Conservation (phyloP, 2,329 filamentous ascomycete genomes). For the Emmonsiellopsis sp. region DNA sequence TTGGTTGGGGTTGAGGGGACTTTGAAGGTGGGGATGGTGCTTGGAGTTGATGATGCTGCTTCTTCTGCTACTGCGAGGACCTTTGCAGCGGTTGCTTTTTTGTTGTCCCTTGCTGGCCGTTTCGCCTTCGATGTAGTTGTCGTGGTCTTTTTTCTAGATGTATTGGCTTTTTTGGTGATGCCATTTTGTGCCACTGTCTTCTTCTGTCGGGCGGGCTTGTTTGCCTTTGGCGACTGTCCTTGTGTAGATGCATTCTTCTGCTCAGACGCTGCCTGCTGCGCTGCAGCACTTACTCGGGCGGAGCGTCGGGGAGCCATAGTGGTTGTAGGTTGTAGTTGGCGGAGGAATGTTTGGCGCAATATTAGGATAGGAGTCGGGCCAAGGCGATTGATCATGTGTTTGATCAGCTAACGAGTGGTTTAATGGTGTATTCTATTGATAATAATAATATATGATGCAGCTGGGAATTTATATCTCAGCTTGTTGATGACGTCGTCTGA, state of each 20-base stretch:
- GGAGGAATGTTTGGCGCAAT: conserved; percentile 6
- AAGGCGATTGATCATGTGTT: conserved; percentile 1
- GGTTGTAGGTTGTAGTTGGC: too few species aligned
- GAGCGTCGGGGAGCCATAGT: conserved; percentile 46
- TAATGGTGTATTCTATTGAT: too few species aligned
- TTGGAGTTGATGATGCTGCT: conserved; percentile 11
- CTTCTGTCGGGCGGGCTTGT: background rate
- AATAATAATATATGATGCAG: too few species aligned
- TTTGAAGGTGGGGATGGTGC: conserved; percentile 23
- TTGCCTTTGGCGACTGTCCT: background rate
- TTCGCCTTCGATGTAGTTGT: conserved; percentile 5
- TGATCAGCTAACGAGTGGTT: too few species aligned
- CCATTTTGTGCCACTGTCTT: background rate
- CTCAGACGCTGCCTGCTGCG: conserved; percentile 12
- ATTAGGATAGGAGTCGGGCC: background rate
- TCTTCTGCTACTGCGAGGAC: background rate
- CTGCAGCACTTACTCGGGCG: conserved; percentile 33
- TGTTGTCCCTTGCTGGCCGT: conserved; percentile 11
- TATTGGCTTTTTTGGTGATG: background rate
- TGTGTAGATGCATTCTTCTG: conserved; percentile 21
- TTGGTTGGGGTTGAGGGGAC: conserved; percentile 41
- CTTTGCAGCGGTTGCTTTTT: conserved; percentile 7
- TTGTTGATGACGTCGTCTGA: too few species aligned
- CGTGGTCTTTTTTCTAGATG: conserved; percentile 12
- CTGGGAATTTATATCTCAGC: too few species aligned